Base-by-base conservation (phyloP, 345 rosid genomes). In the Acer yangbiense region DNA sequence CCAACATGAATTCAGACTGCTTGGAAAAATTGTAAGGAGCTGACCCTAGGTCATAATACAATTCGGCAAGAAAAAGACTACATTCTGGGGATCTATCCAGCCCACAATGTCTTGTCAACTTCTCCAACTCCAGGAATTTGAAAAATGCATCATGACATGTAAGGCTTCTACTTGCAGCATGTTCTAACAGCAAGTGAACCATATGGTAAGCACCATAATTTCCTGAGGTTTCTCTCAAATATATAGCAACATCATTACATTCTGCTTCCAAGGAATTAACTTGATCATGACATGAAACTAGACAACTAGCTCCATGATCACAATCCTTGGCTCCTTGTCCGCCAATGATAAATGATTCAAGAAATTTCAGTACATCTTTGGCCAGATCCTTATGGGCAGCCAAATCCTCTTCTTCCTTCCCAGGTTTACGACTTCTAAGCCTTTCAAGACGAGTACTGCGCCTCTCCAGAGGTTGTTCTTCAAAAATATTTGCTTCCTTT, bases 361-460 rank as follows among this genome's bases (percentile, higher is more conserved):
- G 85, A 84, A 85, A 88, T 72, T 86, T 93, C 82, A 91, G 84
- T 50, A 91, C 95, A 35, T 77, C 80, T 86, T 87, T 89, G 52
- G 88, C 92, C 60, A 82, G 83, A 80, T 92, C 94, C 85, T 92
- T 91, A 72, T 83, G 81, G 7, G 72, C 73, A 79, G 87, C 85
- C 85, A 80, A 91, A 81, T 88, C 98, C 74, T 80, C 65, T 77
- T 90, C 97, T 82, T 88, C 99, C 88, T 96, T 96, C 71, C 84
- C 97, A 7, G 98, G 97, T 87, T 92, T 96, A 85, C 95, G 99
- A 85, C 91, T 92, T 79, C 99, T 87, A 78, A 92, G 94, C 85
- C 93, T 92, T 83, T 90, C 97, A 82, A 94, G 98, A 80, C 99
- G 97, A 82, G 92, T 91, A 85, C 99, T 96, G 71, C 98, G 88